Conservation (phyloP, 1,139 yeast species). For the Petasospora fabianii region DNA sequence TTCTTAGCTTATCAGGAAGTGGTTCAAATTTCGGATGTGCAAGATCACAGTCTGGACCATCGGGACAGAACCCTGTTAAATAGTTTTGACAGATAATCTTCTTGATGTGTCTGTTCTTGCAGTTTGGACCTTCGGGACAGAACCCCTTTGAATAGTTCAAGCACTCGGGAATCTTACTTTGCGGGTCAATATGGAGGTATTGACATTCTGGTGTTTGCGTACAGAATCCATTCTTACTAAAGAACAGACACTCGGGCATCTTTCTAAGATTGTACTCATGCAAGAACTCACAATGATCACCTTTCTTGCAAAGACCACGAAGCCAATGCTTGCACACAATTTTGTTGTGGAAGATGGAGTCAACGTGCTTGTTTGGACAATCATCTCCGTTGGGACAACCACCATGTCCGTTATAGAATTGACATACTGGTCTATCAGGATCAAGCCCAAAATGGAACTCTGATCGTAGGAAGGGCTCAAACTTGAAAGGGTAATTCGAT, state of each 20-base stretch:
- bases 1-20: conserved; percentile 45
- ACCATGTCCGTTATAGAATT: conserved; percentile 63
- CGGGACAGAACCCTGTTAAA: conserved; percentile 91
- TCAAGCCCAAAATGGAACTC: conserved; percentile 83
- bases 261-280: conserved; percentile 93
- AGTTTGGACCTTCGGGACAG: conserved; percentile 89
- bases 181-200: conserved; percentile 88
- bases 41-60: conserved; percentile 56
- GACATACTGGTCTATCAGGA: conserved; percentile 89
- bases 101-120: conserved; percentile 78
- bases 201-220: conserved; percentile 94
- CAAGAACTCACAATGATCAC: conserved; percentile 91
- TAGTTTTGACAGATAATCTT: conserved; percentile 78
- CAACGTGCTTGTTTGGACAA: conserved; percentile 87
- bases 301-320: conserved; percentile 93
- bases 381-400: conserved; percentile 81
- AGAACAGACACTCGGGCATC: conserved; percentile 96
- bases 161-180: conserved; percentile 83
- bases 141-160: conserved; percentile 81
- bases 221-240: conserved; percentile 84
- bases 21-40: conserved; percentile 57
- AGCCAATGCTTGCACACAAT: conserved; percentile 98
- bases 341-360: conserved; percentile 78
- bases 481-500: conserved; percentile 54
- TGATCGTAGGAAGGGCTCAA: conserved; percentile 76